Percentiles rank a stretch among this genome's conserved stretches.
Conservation (phyloP, 2,329 filamentous ascomycete genomes). For the Fusarium chaquense region DNA sequence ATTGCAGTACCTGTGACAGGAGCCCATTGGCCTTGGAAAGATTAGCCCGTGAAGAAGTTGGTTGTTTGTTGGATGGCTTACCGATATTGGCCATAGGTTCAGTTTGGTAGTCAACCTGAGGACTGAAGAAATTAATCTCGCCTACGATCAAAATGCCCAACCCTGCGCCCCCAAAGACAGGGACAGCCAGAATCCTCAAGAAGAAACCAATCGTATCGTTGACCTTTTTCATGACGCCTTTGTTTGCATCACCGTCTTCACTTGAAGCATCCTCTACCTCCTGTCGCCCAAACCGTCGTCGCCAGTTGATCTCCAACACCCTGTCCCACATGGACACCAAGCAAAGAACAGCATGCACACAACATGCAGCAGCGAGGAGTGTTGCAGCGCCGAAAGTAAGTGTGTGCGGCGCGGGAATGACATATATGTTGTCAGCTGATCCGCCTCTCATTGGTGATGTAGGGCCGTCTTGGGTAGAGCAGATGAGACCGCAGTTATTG, state of each 20-base stretch:
- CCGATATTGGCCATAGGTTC: conserved; percentile 73
- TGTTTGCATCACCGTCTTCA: conserved; percentile 63
- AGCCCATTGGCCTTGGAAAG: conserved; percentile 65
- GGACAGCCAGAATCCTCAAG: conserved; percentile 67
- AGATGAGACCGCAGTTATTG: conserved; percentile 61
- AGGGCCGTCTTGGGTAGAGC: conserved; percentile 60
- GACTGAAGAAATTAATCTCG: conserved; percentile 73
- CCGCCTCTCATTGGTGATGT: conserved; percentile 66
- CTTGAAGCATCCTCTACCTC: conserved; percentile 36
- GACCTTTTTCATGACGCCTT: conserved; percentile 63
- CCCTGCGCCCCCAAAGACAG: conserved; percentile 69
- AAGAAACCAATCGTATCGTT: conserved; percentile 67
- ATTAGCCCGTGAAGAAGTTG: background rate
- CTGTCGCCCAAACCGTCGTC: conserved; percentile 51
- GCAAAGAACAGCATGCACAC: conserved; percentile 72
- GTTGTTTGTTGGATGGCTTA: no score
- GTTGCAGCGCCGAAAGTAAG: conserved; percentile 71
- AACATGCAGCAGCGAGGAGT: conserved; percentile 72
- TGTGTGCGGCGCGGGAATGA: conserved; percentile 67
- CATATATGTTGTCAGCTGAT: conserved; percentile 70
- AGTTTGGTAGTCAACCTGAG: conserved; percentile 67
- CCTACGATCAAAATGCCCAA: conserved; percentile 70
- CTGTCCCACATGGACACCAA: conserved; percentile 73
- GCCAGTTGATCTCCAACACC: conserved; percentile 73
- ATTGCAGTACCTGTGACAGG: conserved; percentile 70